These are phyloP conservation scores for Sesbania bispinosa DNA, from an alignment of 306 rosid genomes.

Conservation along the genomic window DNA sequence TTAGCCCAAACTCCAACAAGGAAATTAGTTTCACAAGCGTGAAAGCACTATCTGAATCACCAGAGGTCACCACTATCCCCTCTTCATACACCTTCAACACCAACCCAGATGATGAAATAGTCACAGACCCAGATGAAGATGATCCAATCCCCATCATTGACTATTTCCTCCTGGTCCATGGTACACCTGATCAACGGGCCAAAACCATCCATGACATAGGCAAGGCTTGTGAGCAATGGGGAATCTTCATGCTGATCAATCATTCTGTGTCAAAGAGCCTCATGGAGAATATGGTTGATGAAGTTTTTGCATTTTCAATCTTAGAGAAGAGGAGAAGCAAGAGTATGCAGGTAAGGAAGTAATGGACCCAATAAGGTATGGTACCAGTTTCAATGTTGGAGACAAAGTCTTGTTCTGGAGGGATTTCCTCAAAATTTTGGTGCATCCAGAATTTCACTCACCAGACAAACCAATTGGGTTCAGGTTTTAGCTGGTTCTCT, in stretches of 20 bases:
- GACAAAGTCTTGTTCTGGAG: constrained; percentile 49
- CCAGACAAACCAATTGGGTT: constrained; percentile 52
- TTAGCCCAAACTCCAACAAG: neutral
- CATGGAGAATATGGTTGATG: constrained; percentile 31
- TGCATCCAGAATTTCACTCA: constrained; percentile 51
- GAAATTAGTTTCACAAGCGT: constrained; percentile 25
- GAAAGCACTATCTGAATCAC: constrained; percentile 38
- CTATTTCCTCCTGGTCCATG: constrained; percentile 20
- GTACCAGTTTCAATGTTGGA: constrained; percentile 41
- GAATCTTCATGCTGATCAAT: constrained; percentile 40
- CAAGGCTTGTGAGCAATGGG: constrained; percentile 45
- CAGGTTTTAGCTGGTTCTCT: constrained; percentile 30
- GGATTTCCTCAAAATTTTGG: constrained; percentile 55
- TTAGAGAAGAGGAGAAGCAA: constrained; percentile 42
- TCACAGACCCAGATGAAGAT: constrained; percentile 20
- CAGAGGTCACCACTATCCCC: constrained; percentile 36
- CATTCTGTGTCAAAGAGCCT: constrained; percentile 30
- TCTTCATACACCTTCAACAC: constrained; percentile 26
- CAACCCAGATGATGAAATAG: constrained; percentile 27
- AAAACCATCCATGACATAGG: constrained; percentile 28
- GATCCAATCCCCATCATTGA: constrained; percentile 45
- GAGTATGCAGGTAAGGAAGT: constrained; percentile 34
- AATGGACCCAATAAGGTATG: constrained; percentile 37
- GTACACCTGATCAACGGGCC: constrained; percentile 35
- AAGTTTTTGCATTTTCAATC: constrained; percentile 33